Evolutionary conservation across 2,329 filamentous ascomycete species (phyloP).

Genomic region (Fusarium cyanostomum): DNA sequence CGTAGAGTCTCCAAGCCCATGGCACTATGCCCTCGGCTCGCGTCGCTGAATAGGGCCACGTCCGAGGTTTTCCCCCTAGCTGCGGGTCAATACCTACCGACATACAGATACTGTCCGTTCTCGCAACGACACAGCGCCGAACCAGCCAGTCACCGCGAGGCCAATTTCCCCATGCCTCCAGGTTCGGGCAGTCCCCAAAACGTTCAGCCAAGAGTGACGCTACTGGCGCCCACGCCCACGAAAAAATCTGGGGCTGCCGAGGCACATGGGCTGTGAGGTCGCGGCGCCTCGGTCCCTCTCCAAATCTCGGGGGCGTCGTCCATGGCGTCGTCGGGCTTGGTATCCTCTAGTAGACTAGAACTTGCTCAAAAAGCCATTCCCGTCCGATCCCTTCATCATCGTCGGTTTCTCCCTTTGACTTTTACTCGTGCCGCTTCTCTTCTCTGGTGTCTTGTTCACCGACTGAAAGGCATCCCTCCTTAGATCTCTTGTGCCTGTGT

Average conservation of each 20-base stretch:
- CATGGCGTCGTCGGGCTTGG: constrained; percentile 23
- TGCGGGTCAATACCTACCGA: neutral
- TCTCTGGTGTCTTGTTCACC: neutral
- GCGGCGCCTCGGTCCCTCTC: constrained; percentile 39
- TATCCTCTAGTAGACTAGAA: neutral
- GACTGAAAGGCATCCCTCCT: constrained; percentile 4
- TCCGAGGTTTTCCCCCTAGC: constrained; percentile 12
- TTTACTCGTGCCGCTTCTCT: constrained; percentile 2
- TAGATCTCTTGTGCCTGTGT: constrained; percentile 19
- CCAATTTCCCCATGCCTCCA: constrained; percentile 15
- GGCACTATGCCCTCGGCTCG: constrained; percentile 37
- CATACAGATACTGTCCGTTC: neutral
- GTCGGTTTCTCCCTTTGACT: constrained; percentile 1
- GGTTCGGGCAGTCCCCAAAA: neutral
- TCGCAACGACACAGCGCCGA: neutral
- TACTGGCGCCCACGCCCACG: constrained; percentile 14
- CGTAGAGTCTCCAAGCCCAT: neutral
- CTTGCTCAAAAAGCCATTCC: constrained; percentile 35
- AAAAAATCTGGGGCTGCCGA: constrained; percentile 45
- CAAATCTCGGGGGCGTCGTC: constrained; percentile 8
- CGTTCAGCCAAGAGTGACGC: constrained; percentile 10
- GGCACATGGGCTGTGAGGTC: constrained; percentile 35
- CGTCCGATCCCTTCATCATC: constrained; percentile 11
- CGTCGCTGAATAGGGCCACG: constrained; percentile 27
- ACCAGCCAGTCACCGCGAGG: neutral